Percentiles rank a stretch among this genome's conserved stretches.
Conservation (phyloP, 345 rosid species). For the Physaria fendleri region DNA sequence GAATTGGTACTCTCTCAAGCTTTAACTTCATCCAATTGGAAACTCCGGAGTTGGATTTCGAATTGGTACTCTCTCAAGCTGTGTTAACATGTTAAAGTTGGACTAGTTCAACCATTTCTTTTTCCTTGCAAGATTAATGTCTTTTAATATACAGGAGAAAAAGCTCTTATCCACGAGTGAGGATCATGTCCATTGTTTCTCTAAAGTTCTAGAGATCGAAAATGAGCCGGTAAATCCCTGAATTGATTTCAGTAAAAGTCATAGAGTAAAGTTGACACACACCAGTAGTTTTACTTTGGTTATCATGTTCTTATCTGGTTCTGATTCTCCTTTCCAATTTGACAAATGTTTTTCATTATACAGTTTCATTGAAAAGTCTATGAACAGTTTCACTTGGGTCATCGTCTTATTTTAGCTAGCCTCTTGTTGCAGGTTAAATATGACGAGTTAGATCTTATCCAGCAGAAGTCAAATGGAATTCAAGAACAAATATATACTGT, state of each 20-base stretch:
- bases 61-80: slow-evolving; percentile 38
- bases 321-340: not conserved
- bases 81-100: not conserved
- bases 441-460: slow-evolving; percentile 19
- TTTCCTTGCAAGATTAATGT: not conserved
- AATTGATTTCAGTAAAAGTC: not conserved
- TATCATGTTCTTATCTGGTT: not conserved
- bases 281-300: not conserved
- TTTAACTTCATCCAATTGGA: slow-evolving; percentile 44
- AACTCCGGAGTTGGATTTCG: slow-evolving; percentile 47
- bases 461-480: slow-evolving; percentile 32
- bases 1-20: slow-evolving; percentile 42
- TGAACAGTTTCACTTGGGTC: not conserved
- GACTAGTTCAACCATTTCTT: not conserved
- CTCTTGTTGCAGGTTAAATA: slow-evolving; percentile 36
- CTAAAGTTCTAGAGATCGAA: slow-evolving; percentile 37
- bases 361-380: not conserved
- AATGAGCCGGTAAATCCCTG: slow-evolving; percentile 35
- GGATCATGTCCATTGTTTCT: slow-evolving; percentile 30
- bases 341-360: not conserved
- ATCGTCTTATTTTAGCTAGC: slow-evolving; percentile 6
- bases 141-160: slow-evolving; percentile 36
- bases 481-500: slow-evolving; percentile 47
- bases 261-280: not conserved
- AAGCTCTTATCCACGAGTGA: slow-evolving; percentile 27